phyloP scores from a whole-genome alignment of 2,329 filamentous ascomycete genomes.

The Verticillium albo-atrum region DNA sequence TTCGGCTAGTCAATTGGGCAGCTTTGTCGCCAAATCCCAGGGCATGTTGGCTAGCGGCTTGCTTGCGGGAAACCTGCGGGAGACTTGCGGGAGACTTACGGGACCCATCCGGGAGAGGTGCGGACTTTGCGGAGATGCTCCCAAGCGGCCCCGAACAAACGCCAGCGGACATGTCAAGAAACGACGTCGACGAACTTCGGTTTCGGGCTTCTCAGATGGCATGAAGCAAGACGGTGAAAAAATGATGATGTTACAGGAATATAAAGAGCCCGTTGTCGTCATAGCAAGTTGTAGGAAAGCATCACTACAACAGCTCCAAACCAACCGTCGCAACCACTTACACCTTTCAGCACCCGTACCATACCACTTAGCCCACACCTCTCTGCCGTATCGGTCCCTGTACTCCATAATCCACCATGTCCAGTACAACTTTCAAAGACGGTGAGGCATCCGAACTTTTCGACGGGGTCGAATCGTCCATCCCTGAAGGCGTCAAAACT shows the following conservation, averaged over 20 bases:
- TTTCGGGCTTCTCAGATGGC: neutral
- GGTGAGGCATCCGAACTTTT: neutral
- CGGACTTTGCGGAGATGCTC: neutral
- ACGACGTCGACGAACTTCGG: neutral
- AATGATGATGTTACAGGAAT: no score
- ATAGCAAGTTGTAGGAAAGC: no score
- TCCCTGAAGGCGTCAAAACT: neutral
- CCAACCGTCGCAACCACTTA: neutral
- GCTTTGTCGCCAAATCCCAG: neutral
- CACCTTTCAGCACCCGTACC: no score
- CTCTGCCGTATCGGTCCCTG: neutral
- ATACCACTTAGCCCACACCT: neutral
- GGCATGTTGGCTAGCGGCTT: neutral
- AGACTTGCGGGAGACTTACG: neutral
- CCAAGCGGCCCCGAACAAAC: neutral
- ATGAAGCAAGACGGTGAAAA: neutral
- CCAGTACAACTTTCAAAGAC: neutral
- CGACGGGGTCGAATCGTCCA: neutral
- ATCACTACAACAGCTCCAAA: no score
- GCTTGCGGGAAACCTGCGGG: neutral
- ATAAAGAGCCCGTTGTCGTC: no score
- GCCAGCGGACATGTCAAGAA: neutral
- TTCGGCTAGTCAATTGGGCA: neutral
- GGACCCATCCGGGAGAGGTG: neutral
- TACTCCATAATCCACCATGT: neutral